Percentiles rank a stretch among this genome's conserved stretches.
Conservation (phyloP, 768 basidiomycete genomes). For the Paxillus rubicundulus region DNA sequence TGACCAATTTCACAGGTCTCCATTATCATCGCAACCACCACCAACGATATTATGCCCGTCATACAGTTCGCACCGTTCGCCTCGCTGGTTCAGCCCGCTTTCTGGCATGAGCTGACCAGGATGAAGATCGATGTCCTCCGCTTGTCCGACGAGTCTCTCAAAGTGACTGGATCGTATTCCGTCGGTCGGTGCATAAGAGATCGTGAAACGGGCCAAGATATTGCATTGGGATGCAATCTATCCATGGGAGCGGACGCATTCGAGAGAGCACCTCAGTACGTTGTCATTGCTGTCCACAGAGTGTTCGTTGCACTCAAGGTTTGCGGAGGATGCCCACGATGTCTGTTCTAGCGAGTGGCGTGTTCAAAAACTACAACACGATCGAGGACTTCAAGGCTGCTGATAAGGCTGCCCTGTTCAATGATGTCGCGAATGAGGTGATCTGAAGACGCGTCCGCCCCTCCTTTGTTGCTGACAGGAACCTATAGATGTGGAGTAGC, state of each 20-base stretch:
- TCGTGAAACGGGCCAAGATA: conserved; percentile 69
- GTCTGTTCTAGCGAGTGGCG: conserved; percentile 55
- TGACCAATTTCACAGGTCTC: background rate
- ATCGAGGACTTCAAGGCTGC: conserved; percentile 93
- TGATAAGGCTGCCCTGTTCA: conserved; percentile 87
- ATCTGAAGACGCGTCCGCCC: conserved; percentile 5
- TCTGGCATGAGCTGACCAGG: conserved; percentile 88
- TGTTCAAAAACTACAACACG: conserved; percentile 93
- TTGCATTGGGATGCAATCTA: conserved; percentile 69
- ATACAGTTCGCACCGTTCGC: conserved; percentile 90
- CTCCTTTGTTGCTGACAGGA: background rate
- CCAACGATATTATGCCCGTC: conserved; percentile 41
- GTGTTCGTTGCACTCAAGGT: conserved; percentile 5
- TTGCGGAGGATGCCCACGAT: conserved; percentile 43
- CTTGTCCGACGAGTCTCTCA: conserved; percentile 69
- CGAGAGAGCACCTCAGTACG: conserved; percentile 46
- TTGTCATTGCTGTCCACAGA: conserved; percentile 3
- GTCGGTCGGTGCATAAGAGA: conserved; percentile 72
- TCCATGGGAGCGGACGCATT: conserved; percentile 67
- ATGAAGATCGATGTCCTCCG: conserved; percentile 90
- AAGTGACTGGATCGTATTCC: conserved; percentile 66
- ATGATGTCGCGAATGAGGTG: conserved; percentile 66
- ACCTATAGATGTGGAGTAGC: conserved; percentile 64
- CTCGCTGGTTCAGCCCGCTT: conserved; percentile 83
- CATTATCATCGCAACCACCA: conserved; percentile 1